Evolutionary conservation across 768 basidiomycete genomes (phyloP), one percentile per base, ranked within the genome.

Genomic region (Hericium coralloides): DNA sequence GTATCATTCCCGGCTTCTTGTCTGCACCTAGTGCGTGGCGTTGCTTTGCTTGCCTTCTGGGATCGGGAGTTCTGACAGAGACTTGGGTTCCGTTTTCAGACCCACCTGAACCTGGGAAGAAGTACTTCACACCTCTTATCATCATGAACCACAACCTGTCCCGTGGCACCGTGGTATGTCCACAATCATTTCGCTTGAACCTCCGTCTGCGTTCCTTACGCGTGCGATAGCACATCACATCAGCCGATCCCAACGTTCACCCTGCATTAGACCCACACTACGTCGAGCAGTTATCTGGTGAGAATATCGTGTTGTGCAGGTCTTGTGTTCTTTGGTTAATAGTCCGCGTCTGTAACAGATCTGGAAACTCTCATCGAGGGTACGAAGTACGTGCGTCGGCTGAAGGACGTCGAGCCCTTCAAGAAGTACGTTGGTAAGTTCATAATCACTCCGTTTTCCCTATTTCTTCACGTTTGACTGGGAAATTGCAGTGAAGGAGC

Each of bases 261-360:
- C 62, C 62, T 8, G 57, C 14, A 18, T 54, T 63, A 8, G 62
- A 63, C 22, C 64, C 60, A 10, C 62, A 58, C 38, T 61, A 59
- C 48, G 59, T 65, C 20, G 64, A 61, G 45, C 56, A 63, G 45
- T 54, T 56, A 38, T 54, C 59, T 36, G 62, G 64, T 61, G 15
- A 39, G 53, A 17, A 12, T 12, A 17, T 31, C 5, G 7, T 31
- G 31, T 9, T 12, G 17, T 12, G 17, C 3, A 25, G 26, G 10
- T 23, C 9, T 36, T 36, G 3, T 17, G 1, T 26, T n/a, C 23
- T n/a, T 9, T 31, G 31, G 10, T 7, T 31, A 31, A 31, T 45
- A 0, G 22, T 45, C 22, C 7, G 17, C 12, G 43, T 2, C 31
- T 4, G 8, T 31, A 31, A 6, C 23, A 62, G 63, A 63, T 20